These are phyloP conservation scores for Microcera coccophila DNA, from an alignment of 2,329 filamentous ascomycete genomes.

Conservation along the genomic window DNA sequence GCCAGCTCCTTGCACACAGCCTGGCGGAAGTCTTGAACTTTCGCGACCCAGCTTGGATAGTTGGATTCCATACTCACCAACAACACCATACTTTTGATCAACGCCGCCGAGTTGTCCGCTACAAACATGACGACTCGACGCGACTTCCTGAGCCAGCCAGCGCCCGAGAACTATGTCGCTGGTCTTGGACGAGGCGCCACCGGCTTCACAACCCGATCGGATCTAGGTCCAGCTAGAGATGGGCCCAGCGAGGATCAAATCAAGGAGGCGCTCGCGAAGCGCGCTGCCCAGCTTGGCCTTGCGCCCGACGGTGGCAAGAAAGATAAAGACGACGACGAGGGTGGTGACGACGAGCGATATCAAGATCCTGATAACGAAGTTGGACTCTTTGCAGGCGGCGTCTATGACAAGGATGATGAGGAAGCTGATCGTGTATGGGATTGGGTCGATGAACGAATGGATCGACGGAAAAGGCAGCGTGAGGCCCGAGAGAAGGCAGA, in stretches of 20 bases:
- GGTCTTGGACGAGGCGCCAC: constrained; percentile 97
- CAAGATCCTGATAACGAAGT: constrained; percentile 97
- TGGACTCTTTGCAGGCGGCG: constrained; percentile 88
- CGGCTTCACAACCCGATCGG: constrained; percentile 94
- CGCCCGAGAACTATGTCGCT: constrained; percentile 85
- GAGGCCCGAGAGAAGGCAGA: constrained; percentile 92
- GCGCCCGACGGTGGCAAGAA: constrained; percentile 65
- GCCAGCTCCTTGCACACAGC: not conserved
- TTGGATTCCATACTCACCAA: constrained; percentile 1
- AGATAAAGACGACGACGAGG: constrained; percentile 69
- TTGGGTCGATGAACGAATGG: constrained; percentile 96
- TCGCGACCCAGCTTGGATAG: constrained; percentile 1
- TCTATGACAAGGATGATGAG: constrained; percentile 96
- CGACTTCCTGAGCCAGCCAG: constrained; percentile 85
- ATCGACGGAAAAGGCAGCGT: constrained; percentile 82
- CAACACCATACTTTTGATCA: not conserved
- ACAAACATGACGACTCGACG: constrained; percentile 57
- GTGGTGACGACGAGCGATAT: constrained; percentile 75
- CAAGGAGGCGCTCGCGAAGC: constrained; percentile 93
- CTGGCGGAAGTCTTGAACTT: not conserved
- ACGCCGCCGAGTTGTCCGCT: constrained; percentile 13
- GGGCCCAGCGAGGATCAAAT: constrained; percentile 97
- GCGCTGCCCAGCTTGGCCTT: constrained; percentile 79
- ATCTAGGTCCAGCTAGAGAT: constrained; percentile 90
- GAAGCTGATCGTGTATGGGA: constrained; percentile 96